Base-by-base conservation (phyloP, 2,329 filamentous ascomycete genomes). In the Penicillium sp. region DNA sequence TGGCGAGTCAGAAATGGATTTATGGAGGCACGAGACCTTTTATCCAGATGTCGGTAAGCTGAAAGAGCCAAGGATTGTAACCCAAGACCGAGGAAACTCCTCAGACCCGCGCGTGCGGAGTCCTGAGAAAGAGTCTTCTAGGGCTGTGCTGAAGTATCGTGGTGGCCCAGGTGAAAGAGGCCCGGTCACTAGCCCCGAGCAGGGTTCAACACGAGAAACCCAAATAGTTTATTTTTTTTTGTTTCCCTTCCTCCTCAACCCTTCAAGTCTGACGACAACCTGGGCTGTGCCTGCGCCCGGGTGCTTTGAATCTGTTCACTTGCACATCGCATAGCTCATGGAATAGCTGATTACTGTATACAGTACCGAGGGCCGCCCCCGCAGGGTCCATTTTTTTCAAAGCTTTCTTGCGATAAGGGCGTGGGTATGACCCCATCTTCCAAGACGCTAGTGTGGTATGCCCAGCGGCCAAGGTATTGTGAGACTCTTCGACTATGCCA, bases 391-490 rank as follows among this genome's bases (percentile, higher is more conserved):
- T 43, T 26, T 43, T 43, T 28, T 5, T 14, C 23, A 43, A 43
- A 34, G 19, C 24, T 51, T 48, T 29, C 29, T 42, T 51, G 14
- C 45, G 45, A 52, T 55, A 54, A 47, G 16, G 24, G 40, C 33
- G 42, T 47, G 48, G 54, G 54, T 43, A 39, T 31, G 46, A 13
- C 39, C 23, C 39, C 39, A 23, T 43, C 18, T 8, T 23, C 16
- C 43, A 26, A 33, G 24, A 13, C 31, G 34, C 21, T 52, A 54
- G 48, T 33, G 36, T 26, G 48, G 48, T 5, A 43, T 44, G 46
- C 48, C 55, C 28, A 45, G 48, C 26, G 31, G 57, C 57, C 57
- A 60, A 58, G 55, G 48, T 48, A 37, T 56, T 39, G 47, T 24
- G 34, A 47, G 23, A 29, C 23, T n/a, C n/a, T 36, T 56, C 52